Evolutionary conservation across 2,329 filamentous ascomycete genomes (phyloP), one percentile per base, ranked within the genome.

Genomic region (Aspergillus carbonarius): DNA sequence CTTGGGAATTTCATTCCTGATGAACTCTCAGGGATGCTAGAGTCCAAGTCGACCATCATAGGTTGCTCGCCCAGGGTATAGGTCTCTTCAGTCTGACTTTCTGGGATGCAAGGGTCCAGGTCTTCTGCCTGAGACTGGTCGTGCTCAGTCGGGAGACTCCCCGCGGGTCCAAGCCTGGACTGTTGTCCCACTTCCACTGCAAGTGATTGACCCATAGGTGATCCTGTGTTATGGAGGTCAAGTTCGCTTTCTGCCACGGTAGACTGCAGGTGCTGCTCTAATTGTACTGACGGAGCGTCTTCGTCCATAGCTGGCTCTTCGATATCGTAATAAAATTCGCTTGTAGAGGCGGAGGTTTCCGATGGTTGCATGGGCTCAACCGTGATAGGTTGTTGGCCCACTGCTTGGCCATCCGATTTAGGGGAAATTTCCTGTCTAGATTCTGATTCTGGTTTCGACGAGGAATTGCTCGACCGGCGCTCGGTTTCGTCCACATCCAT

Each of bases 1-100:
- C 15, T 12, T 17, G 5, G 35, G 35, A n/a, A n/a, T 17, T 12
- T 8, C 17, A 7, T n/a, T 40, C 18, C 37, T 4, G 17, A 8
- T 4, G 18, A 2, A 8, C 37, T 40, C 18, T 40, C 37, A 5
- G 59, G 53, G 12, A 59, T 61, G 35, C 53, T 59, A 17, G 23
- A 40, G 3, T 57, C 48, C n/a, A 40, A 17, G n/a, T 32, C 30
- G 30, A 32, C 30, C 8, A 32, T 48, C 8, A 32, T 48, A 9
- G 25, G 44, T 48, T 48, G 25, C 8, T 48, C 23, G 25, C 27
- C 15, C 25, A n/a, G n/a, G 6, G 23, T 17, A 25, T 30, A 30
- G 0, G 27, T 8, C 4, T 23, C 42, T 6, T n/a, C n/a, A 12
- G 2, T 12, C 35, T 39, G 37, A 30, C 25, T 48, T n/a, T 48